Evolutionary conservation across 2,329 filamentous ascomycete genomes (phyloP), one percentile per base, ranked within the genome.

Genomic region (Pyrenophora graminea): DNA sequence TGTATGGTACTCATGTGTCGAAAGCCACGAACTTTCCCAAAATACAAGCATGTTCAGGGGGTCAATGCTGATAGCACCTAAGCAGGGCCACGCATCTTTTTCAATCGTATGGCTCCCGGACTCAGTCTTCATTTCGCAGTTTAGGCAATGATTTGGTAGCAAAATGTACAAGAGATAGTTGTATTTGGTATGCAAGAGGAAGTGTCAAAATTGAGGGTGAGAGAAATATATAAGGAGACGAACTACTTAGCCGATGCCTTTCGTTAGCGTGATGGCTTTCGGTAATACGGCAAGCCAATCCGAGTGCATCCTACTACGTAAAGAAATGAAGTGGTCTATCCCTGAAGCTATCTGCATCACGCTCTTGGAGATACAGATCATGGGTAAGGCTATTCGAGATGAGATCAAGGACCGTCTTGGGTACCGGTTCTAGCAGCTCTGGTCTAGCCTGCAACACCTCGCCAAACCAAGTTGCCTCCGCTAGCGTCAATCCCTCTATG

Each of bases 301-400:
- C 4, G 10, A 37, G n/a, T 47, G 18, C 12, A 40, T 55, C 33
- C 27, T 45, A 48, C 9, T 38, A 39, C 10, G 12, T 36, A 46
- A 53, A 42, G 33, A 53, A 56, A 6, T 32, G 17, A 36, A 56
- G 53, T 6, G 34, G 49, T 7, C 32, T 49, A 45, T 42, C 34
- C 6, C 31, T 34, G n/a, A 49, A 56, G 7, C 39, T 34, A 36
- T 48, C 23, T 41, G 17, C 4, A 39, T 50, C 27, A 36, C 34
- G 49, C 43, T 47, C 39, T 12, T 31, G 12, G 18, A 56, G 12
- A 45, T 53, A 39, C 8, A 51, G 15, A 45, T 25, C 25, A 15
- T 50, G 1, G n/a, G 23, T 42, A 6, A 27, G 45, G 33, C 23
- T 48, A 39, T 51, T 18, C n/a, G 31, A 57, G 31, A 57, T 43